Evolutionary conservation across 371 early-diverging fungal species (phyloP).

Genomic region (Haplosporangium sp.): DNA sequence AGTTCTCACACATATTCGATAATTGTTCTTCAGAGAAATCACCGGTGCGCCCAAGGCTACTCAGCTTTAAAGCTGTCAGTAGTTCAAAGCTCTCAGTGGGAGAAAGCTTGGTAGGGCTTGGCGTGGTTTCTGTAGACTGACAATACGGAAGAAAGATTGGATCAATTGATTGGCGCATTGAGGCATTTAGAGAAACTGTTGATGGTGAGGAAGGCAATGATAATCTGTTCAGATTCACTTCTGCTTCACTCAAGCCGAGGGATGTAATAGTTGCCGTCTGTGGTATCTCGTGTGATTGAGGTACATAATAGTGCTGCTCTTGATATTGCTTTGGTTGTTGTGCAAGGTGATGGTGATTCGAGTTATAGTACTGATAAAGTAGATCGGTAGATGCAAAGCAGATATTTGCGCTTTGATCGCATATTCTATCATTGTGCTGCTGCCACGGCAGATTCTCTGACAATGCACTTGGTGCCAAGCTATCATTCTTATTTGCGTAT

Average conservation of each 20-base stretch:
- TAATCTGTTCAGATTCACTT: background rate
- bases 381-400: background rate
- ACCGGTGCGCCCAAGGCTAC: background rate
- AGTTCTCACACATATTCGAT: background rate
- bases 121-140: too few species aligned
- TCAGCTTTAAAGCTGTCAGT: too few species aligned
- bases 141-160: too few species aligned
- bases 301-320: background rate
- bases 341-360: background rate
- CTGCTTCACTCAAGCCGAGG: too few species aligned
- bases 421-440: too few species aligned
- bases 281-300: background rate
- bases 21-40: background rate
- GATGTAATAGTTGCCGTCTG: background rate
- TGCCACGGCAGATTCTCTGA: too few species aligned
- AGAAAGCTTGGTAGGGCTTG: too few species aligned
- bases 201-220: background rate
- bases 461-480: background rate
- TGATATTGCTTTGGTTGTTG: background rate
- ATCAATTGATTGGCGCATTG: too few species aligned
- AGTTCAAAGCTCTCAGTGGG: too few species aligned
- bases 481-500: background rate
- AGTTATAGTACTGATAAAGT: conserved; percentile 12
- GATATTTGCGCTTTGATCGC: background rate
- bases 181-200: too few species aligned